Conservation (phyloP, 129 eudicot genomes). For the Centrapalus pauciflorus region DNA sequence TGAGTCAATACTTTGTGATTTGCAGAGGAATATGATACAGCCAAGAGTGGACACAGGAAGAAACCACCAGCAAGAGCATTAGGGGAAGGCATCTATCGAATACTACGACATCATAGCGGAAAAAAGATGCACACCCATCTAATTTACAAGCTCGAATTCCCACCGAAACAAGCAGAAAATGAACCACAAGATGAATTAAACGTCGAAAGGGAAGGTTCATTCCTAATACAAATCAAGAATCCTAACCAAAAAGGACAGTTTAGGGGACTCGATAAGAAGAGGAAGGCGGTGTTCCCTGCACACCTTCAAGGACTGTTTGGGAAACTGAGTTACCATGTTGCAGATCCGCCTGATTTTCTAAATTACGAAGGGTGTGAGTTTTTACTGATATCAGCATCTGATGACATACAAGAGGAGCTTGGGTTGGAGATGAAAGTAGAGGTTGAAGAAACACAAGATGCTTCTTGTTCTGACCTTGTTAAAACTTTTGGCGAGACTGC, state of each 20-base stretch:
- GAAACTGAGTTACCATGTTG: slow-evolving; percentile 25
- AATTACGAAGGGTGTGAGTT: slow-evolving; percentile 36
- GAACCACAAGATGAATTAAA: slow-evolving; percentile 40
- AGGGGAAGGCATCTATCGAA: slow-evolving; percentile 46
- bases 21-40: slow-evolving; percentile 38
- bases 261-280: slow-evolving; percentile 25
- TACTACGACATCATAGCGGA: slow-evolving; percentile 32
- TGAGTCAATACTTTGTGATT: neutral
- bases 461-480: slow-evolving; percentile 31
- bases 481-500: slow-evolving; percentile 22
- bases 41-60: slow-evolving; percentile 40
- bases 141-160: slow-evolving; percentile 39
- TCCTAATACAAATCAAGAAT: slow-evolving; percentile 45
- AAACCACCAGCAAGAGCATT: slow-evolving; percentile 40
- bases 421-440: slow-evolving; percentile 28
- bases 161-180: neutral
- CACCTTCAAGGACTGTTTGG: slow-evolving; percentile 45
- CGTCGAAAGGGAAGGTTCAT: slow-evolving; percentile 36
- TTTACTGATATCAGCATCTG: slow-evolving; percentile 30
- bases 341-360: slow-evolving; percentile 39
- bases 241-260: slow-evolving; percentile 18
- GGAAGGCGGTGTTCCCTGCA: slow-evolving; percentile 36
- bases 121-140: slow-evolving; percentile 42
- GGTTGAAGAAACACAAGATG: neutral
- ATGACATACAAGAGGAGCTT: slow-evolving; percentile 37